A percentile compares a stretch with the other conserved stretches of the same genome.
These are phyloP conservation scores for Naegleria gruberi DNA, from an alignment of 208 protist genomes.

Conservation along the genomic window DNA sequence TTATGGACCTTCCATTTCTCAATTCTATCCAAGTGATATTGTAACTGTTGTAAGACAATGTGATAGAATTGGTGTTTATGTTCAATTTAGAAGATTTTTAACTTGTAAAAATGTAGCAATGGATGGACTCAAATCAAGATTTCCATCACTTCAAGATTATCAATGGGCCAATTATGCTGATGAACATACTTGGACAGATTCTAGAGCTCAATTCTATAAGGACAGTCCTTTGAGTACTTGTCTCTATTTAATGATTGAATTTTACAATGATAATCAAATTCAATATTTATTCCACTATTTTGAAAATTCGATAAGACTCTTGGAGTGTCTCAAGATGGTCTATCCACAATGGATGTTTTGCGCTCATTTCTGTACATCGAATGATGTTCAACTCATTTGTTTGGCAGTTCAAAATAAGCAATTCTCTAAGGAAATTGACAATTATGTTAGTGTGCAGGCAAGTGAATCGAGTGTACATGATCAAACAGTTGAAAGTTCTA, in stretches of 20 bases:
- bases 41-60: constrained; percentile 1
- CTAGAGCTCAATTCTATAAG: neutral
- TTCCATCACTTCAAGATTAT: neutral
- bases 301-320: neutral
- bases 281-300: neutral
- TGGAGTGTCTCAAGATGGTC: neutral
- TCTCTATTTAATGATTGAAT: neutral
- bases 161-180: neutral
- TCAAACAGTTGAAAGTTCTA: neutral
- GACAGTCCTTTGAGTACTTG: neutral
- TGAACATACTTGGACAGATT: neutral
- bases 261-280: neutral
- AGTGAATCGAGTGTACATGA: too few species aligned
- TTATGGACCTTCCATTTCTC: neutral
- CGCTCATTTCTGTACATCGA: neutral
- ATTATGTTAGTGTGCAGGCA: neutral
- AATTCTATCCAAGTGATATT: constrained; percentile 14
- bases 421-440: neutral
- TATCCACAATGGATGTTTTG: constrained; percentile 19
- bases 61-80: neutral
- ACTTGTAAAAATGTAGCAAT: neutral
- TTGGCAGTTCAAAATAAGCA: neutral
- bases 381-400: neutral
- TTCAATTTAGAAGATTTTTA: constrained; percentile 7
- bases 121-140: neutral